Evolutionary conservation across 164 flowering plant genomes (phyloP).

Genomic region (Buxus sempervirens): DNA sequence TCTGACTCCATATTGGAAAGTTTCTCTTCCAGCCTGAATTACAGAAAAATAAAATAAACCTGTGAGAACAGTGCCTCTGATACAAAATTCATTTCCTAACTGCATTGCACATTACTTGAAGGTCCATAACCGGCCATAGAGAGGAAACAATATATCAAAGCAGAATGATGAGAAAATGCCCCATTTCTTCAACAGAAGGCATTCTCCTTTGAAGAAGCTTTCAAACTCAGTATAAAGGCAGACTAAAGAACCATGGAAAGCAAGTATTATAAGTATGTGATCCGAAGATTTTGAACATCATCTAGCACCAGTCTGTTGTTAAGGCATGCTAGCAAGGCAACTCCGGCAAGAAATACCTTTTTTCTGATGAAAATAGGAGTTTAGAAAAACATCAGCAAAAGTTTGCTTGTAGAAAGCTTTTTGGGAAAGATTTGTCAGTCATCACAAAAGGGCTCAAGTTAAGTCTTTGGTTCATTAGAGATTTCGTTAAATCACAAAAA

Average conservation of each 20-base stretch:
- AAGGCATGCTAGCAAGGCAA: background rate
- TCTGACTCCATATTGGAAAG: slow-evolving; percentile 85
- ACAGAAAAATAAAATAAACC: slow-evolving; percentile 3
- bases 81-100: background rate
- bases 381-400: background rate
- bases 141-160: background rate
- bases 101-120: no score
- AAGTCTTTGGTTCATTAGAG: background rate
- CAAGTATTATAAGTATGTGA: background rate
- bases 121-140: no score
- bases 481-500: background rate
- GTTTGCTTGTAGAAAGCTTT: background rate
- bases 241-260: background rate
- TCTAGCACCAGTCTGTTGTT: background rate
- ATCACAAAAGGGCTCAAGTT: background rate
- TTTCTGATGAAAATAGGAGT: background rate
- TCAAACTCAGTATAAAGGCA: background rate
- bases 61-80: background rate
- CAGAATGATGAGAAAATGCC: background rate
- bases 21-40: slow-evolving; percentile 86
- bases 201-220: background rate
- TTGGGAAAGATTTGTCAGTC: background rate
- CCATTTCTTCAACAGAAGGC: background rate
- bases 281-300: no score
- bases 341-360: background rate